Conservation (phyloP, 805 yeast genomes). For the Lachancea kluyveri region DNA sequence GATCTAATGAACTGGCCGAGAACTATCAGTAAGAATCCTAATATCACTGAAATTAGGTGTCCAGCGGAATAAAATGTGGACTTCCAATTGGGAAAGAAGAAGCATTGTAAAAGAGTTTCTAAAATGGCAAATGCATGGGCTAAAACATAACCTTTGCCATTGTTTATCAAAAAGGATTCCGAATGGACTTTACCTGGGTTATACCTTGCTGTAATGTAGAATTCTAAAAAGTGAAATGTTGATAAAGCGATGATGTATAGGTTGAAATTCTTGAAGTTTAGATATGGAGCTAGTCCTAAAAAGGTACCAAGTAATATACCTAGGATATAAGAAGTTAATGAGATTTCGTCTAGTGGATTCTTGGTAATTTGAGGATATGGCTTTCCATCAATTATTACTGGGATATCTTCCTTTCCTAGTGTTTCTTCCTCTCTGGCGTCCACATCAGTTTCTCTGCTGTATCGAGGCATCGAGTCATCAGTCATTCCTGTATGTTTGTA, state of each 20-base stretch:
- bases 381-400: constrained; percentile 9
- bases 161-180: constrained; percentile 64
- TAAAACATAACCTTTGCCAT: constrained; percentile 50
- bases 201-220: constrained; percentile 67
- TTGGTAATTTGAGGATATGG: constrained; percentile 30
- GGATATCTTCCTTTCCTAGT: constrained; percentile 6
- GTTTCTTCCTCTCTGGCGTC: too few relatives aligned
- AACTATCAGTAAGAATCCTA: constrained; percentile 46
- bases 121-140: constrained; percentile 52
- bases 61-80: constrained; percentile 3
- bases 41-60: constrained; percentile 13
- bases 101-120: constrained; percentile 43
- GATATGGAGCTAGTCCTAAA: constrained; percentile 24
- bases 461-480: too few relatives aligned
- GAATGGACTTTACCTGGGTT: constrained; percentile 60
- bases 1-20: constrained; percentile 68
- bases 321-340: constrained; percentile 38
- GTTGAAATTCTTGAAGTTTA: constrained; percentile 32
- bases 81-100: constrained; percentile 36
- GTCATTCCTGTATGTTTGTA: too few relatives aligned
- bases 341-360: constrained; percentile 39
- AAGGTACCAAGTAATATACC: constrained; percentile 41
- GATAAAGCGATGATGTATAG: constrained; percentile 49
- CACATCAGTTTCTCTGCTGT: too few relatives aligned
- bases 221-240: constrained; percentile 77